Evolutionary conservation across 768 basidiomycete genomes (phyloP).

Genomic region (Flagelloscypha sp.): DNA sequence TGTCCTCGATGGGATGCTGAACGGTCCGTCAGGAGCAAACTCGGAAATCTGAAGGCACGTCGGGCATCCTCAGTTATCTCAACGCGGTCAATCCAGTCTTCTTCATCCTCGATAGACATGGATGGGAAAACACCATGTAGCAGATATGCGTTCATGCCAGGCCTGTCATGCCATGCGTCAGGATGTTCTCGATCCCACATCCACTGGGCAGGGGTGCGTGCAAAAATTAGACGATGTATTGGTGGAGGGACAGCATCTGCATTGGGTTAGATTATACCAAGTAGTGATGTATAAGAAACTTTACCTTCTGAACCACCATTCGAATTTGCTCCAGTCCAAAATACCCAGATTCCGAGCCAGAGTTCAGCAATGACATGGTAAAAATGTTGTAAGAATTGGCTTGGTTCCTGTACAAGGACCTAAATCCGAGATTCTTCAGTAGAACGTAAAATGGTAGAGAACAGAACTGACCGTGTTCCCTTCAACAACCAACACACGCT

Average conservation of each 20-base stretch:
- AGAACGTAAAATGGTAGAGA: no score
- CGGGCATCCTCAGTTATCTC: constrained; percentile 18
- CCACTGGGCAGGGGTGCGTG: constrained; percentile 46
- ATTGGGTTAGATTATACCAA: no score
- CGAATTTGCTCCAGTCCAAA: constrained; percentile 64
- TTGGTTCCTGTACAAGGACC: constrained; percentile 61
- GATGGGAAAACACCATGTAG: constrained; percentile 68
- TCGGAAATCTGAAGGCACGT: constrained; percentile 65
- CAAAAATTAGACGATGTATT: constrained; percentile 64
- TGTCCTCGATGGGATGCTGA: constrained; percentile 67
- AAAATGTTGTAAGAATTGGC: constrained; percentile 77
- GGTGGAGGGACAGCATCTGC: constrained; percentile 43
- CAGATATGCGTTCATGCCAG: constrained; percentile 72
- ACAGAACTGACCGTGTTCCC: constrained; percentile 57
- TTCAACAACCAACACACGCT: constrained; percentile 57
- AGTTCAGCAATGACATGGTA: constrained; percentile 85
- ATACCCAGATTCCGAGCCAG: constrained; percentile 65
- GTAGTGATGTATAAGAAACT: no score
- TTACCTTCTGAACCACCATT: no score
- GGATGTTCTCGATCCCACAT: no score
- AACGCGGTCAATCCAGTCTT: constrained; percentile 67
- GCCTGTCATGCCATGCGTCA: constrained; percentile 68
- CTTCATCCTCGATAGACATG: constrained; percentile 53
- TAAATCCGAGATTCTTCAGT: constrained; percentile 13
- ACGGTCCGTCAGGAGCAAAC: constrained; percentile 62